Evolutionary conservation across 1,139 yeast genomes (phyloP), one percentile per base, ranked within the genome.

Genomic region (Kurtzmaniella quercitrusa): DNA sequence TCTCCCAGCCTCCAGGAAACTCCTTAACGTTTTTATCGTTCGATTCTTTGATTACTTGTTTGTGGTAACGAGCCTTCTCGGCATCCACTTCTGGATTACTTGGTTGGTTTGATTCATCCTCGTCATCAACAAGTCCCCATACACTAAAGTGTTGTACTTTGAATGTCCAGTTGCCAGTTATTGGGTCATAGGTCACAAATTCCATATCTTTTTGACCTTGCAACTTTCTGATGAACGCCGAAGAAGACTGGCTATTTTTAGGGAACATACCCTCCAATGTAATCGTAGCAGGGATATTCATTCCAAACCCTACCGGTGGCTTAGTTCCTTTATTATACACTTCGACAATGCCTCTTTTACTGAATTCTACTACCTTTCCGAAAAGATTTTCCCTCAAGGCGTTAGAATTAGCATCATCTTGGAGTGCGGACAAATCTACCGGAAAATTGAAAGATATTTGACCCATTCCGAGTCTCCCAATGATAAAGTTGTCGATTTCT

Each of bases 81-180:
- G 63, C 63, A 11, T 66, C 46, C 54, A 55, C 1, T 68, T 56
- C 47, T 65, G 66, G 42, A 61, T 67, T 45, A 9, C 18, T 31
- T 31, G 23, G 8, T 15, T 8, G 36, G 33, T 56, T 52, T 9
- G 79, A 80, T 7, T 72, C 78, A 46, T 80, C 84, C 38, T 77
- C 81, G 23, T 81, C 86, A 46, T 84, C 90, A 17, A 84, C 75
- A 40, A 93, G 66, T 3, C 98, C 98, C 96, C 97, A 93, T 6
- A 85, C 78, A 66, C 96, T 89, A 57, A 93, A 93, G 66, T 93
- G 98, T 51, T 85, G 82, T 1, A 93, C 98, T 53, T 73, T 79
- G 62, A 89, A 90, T 0, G 85, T 81, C 90, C 93, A 90, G 7
- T 77, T 64, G 19, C 87, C 87, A n/a, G 80, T 77, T 18, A 80